phyloP scores from a whole-genome alignment of 176 grass and related monocot genomes.

The Tillandsia fasciculata region DNA sequence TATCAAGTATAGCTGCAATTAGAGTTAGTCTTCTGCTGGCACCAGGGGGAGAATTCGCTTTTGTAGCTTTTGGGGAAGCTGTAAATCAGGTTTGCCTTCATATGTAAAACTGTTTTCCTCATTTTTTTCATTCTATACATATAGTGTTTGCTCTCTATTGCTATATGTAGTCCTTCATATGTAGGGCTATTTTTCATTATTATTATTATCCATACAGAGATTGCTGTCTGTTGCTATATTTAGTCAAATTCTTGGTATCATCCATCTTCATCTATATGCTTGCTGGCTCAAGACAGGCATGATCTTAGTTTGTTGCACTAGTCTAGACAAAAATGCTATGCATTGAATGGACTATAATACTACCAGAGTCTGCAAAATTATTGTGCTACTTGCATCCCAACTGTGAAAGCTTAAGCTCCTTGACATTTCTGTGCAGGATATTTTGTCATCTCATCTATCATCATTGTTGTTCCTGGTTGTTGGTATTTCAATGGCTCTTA shows the following conservation, averaged over 20 bases:
- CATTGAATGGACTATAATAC: too few species aligned
- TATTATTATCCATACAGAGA: slow-evolving; percentile 3
- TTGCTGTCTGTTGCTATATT: neutral
- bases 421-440: slow-evolving; percentile 42
- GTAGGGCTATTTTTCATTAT: neutral
- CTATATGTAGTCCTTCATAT: neutral
- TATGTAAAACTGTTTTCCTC: neutral
- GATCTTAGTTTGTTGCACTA: neutral
- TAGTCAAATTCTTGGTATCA: neutral
- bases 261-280: neutral
- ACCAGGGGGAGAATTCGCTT: slow-evolving; percentile 98
- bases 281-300: neutral
- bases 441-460: slow-evolving; percentile 74
- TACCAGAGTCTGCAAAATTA: neutral
- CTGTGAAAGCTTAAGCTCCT: neutral
- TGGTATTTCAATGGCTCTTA: slow-evolving; percentile 95
- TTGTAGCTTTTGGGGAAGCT: slow-evolving; percentile 97
- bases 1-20: slow-evolving; percentile 81
- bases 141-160: slow-evolving; percentile 11
- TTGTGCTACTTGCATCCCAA: neutral
- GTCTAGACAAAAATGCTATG: too few species aligned
- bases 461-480: slow-evolving; percentile 94
- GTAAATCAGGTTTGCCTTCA: slow-evolving; percentile 75
- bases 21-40: slow-evolving; percentile 89
- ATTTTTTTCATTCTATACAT: slow-evolving; percentile 13